Evolutionary conservation across 2,329 filamentous ascomycete species (phyloP).

Genomic region (Fusarium cicatricum): DNA sequence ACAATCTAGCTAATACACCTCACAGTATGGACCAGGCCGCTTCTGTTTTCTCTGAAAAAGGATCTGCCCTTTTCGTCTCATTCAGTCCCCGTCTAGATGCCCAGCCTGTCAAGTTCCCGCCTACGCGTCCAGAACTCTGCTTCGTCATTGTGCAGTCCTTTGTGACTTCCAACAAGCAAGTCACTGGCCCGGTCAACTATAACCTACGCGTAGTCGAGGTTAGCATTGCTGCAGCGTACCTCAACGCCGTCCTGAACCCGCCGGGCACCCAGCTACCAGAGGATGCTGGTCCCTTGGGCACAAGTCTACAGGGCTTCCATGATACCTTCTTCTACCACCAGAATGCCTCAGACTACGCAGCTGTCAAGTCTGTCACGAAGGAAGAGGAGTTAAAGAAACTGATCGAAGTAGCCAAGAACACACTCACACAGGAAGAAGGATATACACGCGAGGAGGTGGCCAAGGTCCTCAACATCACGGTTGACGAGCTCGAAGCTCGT

Average conservation of each 20-base stretch:
- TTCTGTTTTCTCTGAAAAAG: conserved; percentile 89
- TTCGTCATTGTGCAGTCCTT: conserved; percentile 97
- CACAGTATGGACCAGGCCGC: conserved; percentile 94
- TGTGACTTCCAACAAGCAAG: conserved; percentile 92
- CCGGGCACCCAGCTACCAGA: conserved; percentile 69
- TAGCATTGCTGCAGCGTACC: conserved; percentile 80
- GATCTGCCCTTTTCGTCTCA: conserved; percentile 87
- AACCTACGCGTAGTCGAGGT: conserved; percentile 97
- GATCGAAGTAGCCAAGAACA: conserved; percentile 72
- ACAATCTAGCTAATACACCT: conserved; percentile 2
- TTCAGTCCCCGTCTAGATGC: conserved; percentile 84
- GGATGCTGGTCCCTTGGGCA: conserved; percentile 83
- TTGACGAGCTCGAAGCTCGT: conserved; percentile 74
- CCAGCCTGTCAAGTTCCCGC: conserved; percentile 81
- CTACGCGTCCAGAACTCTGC: conserved; percentile 80
- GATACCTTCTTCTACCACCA: conserved; percentile 75
- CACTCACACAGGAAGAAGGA: conserved; percentile 79
- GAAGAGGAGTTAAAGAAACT: conserved; percentile 78
- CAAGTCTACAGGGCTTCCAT: conserved; percentile 87
- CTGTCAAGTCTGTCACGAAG: conserved; percentile 55
- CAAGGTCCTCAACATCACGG: conserved; percentile 71
- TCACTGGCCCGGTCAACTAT: conserved; percentile 92
- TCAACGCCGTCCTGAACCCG: conserved; percentile 66
- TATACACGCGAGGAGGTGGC: conserved; percentile 91
- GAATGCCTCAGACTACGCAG: conserved; percentile 48